Evolutionary conservation across 2,329 filamentous ascomycete genomes (phyloP), one percentile per base, ranked within the genome.

Genomic region (Cladophialophora yegresii): DNA sequence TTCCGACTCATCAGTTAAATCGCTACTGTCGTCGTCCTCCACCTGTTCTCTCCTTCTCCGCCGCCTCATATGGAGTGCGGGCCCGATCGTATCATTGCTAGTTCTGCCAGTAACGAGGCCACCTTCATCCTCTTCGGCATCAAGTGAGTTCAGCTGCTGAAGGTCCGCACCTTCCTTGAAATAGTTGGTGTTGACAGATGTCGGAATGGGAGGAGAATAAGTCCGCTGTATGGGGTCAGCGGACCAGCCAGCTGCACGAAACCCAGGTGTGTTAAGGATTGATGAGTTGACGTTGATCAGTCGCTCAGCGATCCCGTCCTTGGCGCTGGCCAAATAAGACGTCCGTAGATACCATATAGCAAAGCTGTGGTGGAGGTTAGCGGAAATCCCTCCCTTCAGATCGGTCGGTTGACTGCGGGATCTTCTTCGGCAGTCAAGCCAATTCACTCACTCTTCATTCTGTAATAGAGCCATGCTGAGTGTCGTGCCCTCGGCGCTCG

Each of bases 141-240:
- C 76, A 3, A 76, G 75, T 36, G 79, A 69, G 20, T 67, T 68
- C 30, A 66, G 77, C 49, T 80, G 71, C 4, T 76, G 78, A 12
- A 71, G 62, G 33, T 77, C 79, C 23, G 78, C 78, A 33, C 78
- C 74, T 43, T 79, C 76, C 60, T 84, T 82, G 72, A 88, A 88
- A 74, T 88, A 88, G 68, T 88, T 85, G 26, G 83, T 84, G 45
- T 83, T 82, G 66, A 87, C 80, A 3, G 84, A 83, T 4, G 86
- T 87, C 33, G 86, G 86, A 33, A 89, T 89, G 0, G 86, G 86
- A 33, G 86, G 86, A 10, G 86, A 88, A 74, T 88, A 87, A 22
- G 86, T 87, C 67, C 86, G 82, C 73, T 85, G 87, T 26, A 82
- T 78, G 28, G 79, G 77, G 65, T 85, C 83, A 12, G 79, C 76